These are phyloP conservation scores for Neltuma alba DNA, from an alignment of 306 rosid species.

Conservation along the genomic window DNA sequence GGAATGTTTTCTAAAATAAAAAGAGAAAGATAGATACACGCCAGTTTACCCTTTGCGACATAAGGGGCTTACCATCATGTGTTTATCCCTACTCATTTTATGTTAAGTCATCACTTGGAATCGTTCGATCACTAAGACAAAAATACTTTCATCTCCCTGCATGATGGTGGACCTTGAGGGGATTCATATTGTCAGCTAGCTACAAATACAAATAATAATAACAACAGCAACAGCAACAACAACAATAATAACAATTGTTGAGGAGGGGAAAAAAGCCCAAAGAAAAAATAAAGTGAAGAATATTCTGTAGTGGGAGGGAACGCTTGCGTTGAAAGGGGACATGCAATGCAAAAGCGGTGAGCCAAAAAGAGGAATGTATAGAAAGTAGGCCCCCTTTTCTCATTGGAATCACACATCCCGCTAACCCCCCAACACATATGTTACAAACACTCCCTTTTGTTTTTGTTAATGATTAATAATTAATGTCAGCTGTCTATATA, in stretches of 20 bases:
- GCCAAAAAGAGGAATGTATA: constrained; percentile 58
- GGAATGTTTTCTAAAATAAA: no score
- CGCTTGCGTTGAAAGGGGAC: constrained; percentile 56
- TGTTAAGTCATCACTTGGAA: no score
- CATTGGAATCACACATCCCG: constrained; percentile 43
- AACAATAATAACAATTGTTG: background rate
- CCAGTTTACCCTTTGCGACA: no score
- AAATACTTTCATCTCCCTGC: no score
- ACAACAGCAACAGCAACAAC: no score
- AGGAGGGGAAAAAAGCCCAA: background rate
- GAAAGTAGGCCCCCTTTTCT: constrained; percentile 81
- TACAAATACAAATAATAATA: no score
- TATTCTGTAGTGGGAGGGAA: constrained; percentile 26
- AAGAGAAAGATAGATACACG: no score
- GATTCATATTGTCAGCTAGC: no score
- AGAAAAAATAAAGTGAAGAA: constrained; percentile 29
- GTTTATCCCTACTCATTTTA: no score
- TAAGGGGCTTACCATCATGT: no score
- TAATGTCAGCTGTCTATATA: background rate
- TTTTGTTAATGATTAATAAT: background rate
- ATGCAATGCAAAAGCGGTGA: constrained; percentile 69
- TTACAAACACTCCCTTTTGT: background rate
- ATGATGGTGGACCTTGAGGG: no score
- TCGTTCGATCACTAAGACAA: no score
- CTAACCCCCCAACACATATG: background rate